phyloP scores from a whole-genome alignment of 169 alveolate species.

The Plasmodium cynomolgi region DNA sequence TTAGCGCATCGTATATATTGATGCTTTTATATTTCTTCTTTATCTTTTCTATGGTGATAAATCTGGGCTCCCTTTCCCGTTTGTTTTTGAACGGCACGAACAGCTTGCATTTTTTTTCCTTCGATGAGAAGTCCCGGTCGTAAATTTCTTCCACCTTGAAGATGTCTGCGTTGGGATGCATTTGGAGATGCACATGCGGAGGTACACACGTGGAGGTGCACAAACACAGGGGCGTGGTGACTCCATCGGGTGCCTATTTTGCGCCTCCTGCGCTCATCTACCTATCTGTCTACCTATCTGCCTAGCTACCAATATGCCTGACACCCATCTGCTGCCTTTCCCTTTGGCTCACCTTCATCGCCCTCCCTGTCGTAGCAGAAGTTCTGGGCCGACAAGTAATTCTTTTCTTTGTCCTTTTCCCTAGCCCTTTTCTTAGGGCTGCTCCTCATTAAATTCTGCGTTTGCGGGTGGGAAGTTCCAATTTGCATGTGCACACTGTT shows the following conservation, averaged over 20 bases:
- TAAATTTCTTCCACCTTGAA: slow-evolving; percentile 46
- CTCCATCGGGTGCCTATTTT: not conserved
- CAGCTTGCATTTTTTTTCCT: slow-evolving; percentile 70
- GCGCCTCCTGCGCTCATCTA: not conserved
- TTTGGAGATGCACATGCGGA: not conserved
- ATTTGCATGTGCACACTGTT: not conserved
- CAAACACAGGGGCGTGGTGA: not conserved
- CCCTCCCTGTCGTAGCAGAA: slow-evolving; percentile 36
- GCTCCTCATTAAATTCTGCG: slow-evolving; percentile 45
- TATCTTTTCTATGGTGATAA: slow-evolving; percentile 72
- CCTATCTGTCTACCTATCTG: not conserved
- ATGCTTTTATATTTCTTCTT: slow-evolving; percentile 62
- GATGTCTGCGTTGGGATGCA: slow-evolving; percentile 11
- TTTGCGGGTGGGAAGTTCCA: slow-evolving; percentile 9
- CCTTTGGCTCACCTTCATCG: slow-evolving; percentile 18
- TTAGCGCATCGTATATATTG: slow-evolving; percentile 58
- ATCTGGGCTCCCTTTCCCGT: slow-evolving; percentile 63
- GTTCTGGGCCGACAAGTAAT: slow-evolving; percentile 52
- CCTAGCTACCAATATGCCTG: not conserved
- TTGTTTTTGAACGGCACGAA: slow-evolving; percentile 63
- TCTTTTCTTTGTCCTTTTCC: slow-evolving; percentile 31
- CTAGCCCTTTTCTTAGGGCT: slow-evolving; percentile 20
- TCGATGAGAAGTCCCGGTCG: slow-evolving; percentile 67
- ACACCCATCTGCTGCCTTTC: not conserved
- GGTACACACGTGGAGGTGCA: not conserved